phyloP scores from a whole-genome alignment of 2,329 filamentous ascomycete species.

The Cladophialophora carrionii region DNA sequence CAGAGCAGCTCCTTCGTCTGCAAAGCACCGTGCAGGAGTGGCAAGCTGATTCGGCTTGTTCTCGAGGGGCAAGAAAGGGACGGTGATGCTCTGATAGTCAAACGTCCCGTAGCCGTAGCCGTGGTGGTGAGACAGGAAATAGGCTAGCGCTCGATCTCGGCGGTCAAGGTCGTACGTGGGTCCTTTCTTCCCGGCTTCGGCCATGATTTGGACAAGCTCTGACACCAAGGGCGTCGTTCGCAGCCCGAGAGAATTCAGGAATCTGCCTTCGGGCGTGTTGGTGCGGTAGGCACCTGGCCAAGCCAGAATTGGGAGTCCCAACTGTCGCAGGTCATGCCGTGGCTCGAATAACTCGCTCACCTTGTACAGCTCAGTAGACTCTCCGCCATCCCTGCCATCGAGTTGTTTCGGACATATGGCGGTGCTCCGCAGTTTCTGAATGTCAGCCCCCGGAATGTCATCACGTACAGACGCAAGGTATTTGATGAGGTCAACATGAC shows the following conservation, averaged over 20 bases:
- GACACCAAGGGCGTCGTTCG: slow-evolving; percentile 69
- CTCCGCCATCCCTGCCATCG: slow-evolving; percentile 56
- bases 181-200: slow-evolving; percentile 59
- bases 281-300: slow-evolving; percentile 76
- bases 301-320: slow-evolving; percentile 75
- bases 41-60: slow-evolving; percentile 64
- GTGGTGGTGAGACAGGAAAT: slow-evolving; percentile 80
- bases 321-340: slow-evolving; percentile 66
- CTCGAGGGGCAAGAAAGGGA: slow-evolving; percentile 73
- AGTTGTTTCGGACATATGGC: slow-evolving; percentile 80
- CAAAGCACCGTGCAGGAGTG: slow-evolving; percentile 76
- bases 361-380: slow-evolving; percentile 62
- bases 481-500: slow-evolving; percentile 90
- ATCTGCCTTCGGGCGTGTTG: slow-evolving; percentile 71
- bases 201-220: slow-evolving; percentile 79
- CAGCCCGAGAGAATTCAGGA: slow-evolving; percentile 74
- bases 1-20: slow-evolving; percentile 73
- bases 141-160: slow-evolving; percentile 72
- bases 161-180: slow-evolving; percentile 50
- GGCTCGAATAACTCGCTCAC: slow-evolving; percentile 83
- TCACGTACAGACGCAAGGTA: slow-evolving; percentile 87
- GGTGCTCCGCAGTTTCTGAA: slow-evolving; percentile 75
- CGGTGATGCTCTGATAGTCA: slow-evolving; percentile 59
- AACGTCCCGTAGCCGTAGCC: slow-evolving; percentile 73
- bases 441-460: slow-evolving; percentile 83